Evolutionary conservation across 345 rosid genomes (phyloP), one percentile per base, ranked within the genome.

Genomic region (Pistacia vera): DNA sequence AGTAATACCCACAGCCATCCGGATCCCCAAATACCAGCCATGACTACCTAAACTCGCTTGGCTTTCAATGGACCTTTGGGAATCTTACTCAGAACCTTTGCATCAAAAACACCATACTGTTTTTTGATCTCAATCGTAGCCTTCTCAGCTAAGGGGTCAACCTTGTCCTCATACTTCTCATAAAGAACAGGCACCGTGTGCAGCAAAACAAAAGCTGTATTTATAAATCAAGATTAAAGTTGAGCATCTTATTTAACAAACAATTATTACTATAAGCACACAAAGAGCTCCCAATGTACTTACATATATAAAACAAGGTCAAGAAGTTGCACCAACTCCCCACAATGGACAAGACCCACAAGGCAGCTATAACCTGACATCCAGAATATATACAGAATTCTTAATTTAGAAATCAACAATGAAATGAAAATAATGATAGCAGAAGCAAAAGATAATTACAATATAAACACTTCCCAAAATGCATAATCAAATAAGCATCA

Each of bases 271-370:
- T 41, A 61, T 0, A 38, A 61, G 33, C 71, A 28, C 25, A 28
- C 35, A 44, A 64, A 5, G 18, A 60, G 72, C 49, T 69, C 22
- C 28, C 4, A 41, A 63, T 18, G 41, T 30, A 76, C 22, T 85
- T 87, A 90, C 98, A 71, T 52, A 88, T 87, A 87, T 94, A 94
- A 70, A 92, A 90, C 90, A 94, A 74, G n/a, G 97, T 92, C 91
- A 94, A 74, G 93, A 94, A 94, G 71, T 90, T 87, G 88, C 82
- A 89, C 85, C 93, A 87, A 36, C 82, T 86, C 8, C 97, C 98
- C 74, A 92, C 91, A 62, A 87, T 79, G 11, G 97, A 94, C 74
- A 89, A 56, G 54, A 85, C 77, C 97, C 96, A 94, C 75, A 91
- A 81, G 66, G 83, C 89, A 70, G 87, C 91, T 44, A 92, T 79